Base-by-base conservation (phyloP, 2,329 filamentous ascomycete genomes). In the Pseudohalonectria lignicola region DNA sequence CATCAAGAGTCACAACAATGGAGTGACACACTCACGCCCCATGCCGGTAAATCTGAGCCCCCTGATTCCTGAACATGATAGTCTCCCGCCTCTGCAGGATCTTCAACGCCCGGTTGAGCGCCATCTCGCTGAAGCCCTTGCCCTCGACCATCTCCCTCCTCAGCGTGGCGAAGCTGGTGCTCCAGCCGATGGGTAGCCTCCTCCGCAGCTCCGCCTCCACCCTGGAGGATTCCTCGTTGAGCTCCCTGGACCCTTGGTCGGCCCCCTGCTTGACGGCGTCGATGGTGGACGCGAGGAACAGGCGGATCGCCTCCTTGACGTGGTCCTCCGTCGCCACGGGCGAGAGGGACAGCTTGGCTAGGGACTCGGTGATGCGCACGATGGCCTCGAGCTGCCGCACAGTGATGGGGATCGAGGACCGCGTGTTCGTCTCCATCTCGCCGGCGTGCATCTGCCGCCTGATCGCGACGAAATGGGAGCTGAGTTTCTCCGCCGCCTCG, bases 201-300 rank as follows among this genome's bases (percentile, higher is more conserved):
- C 86, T 75, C 61, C 86, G 81, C 37, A 98, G 67, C 64, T 96
- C 92, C 13, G 86, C 78, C 61, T 96, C 92, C 5, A 96, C 76
- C 49, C 86, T 86, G 47, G 72, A 71, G 5, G 86, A 84, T 57
- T 96, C 92, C 36, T 94, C 86, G 60, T 93, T 90, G 40, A 96
- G 67, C 61, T 96, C 90, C 45, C 86, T 82, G 53, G 80, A 87
- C 28, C 85, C 86, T 49, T 84, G 76, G 45, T 81, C 84, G 7
- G 39, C 43, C 48, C 83, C 90, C 52, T 94, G 86, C 42, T 86
- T 90, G 40, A 96, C 87, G 7, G 92, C 92, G 53, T 98, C 90
- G 92, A 98, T 96, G 41, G 92, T 98, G 4, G 82, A 88, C 47
- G 88, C 92, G 21, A 98, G 67, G 79, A 98, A 98, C 13, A 98